Conservation (phyloP, 73 alveolate species). For the Paramecium pentaurelia region DNA sequence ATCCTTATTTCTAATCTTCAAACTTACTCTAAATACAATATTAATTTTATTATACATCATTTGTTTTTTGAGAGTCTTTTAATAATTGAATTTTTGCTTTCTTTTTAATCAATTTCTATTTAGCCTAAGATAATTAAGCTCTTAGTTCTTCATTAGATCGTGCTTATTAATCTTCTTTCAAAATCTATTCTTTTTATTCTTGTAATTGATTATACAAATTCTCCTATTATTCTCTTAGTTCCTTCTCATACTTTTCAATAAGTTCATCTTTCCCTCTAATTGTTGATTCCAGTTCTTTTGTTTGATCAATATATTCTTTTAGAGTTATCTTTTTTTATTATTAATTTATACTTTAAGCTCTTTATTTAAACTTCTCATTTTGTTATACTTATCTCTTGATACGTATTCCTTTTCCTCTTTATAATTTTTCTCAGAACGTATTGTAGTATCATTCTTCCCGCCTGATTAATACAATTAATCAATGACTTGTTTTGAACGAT, state of each 20-base stretch:
- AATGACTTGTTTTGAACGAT: conserved; percentile 34
- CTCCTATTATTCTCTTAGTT: conserved; percentile 21
- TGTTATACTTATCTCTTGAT: conserved; percentile 20
- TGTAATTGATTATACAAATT: background rate
- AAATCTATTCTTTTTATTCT: conserved; percentile 17
- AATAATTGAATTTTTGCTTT: background rate
- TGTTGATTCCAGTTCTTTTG: background rate
- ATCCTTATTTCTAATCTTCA: background rate
- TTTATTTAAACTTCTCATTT: conserved; percentile 19
- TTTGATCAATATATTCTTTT: conserved; percentile 29
- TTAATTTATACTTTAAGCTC: conserved; percentile 12
- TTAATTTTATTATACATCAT: background rate
- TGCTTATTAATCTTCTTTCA: background rate
- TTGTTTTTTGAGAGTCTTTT: background rate
- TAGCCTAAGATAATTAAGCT: background rate
- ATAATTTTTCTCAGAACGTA: background rate
- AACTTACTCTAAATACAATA: background rate
- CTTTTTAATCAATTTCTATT: conserved; percentile 7
- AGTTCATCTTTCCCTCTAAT: background rate
- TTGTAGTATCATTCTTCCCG: background rate
- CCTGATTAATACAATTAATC: conserved; percentile 23
- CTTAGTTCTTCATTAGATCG: background rate
- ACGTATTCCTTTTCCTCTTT: background rate
- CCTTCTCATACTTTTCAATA: conserved; percentile 6
- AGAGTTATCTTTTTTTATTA: background rate